A percentile compares a stretch with the other conserved stretches of the same genome.
These are phyloP conservation scores for Microascus cirrosus DNA, from an alignment of 2,329 filamentous ascomycete genomes.

Conservation along the genomic window DNA sequence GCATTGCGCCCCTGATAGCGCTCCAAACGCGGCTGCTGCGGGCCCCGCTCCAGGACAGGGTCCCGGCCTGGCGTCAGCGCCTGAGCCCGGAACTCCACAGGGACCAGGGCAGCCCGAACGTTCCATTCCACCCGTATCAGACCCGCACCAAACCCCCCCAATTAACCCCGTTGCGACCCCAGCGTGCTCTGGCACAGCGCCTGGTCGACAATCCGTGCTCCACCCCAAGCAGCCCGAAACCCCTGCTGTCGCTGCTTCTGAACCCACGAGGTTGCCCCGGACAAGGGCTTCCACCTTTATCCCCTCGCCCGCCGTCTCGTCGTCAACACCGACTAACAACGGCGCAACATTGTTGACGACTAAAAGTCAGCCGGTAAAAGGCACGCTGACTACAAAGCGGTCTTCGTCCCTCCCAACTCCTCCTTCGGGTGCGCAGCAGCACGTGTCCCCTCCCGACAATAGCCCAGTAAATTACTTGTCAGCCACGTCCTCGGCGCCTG, in stretches of 20 bases:
- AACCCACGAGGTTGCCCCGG: neutral
- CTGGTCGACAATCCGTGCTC: neutral
- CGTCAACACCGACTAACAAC: neutral
- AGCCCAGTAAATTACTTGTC: neutral
- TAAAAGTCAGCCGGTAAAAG: neutral
- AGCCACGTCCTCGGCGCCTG: neutral
- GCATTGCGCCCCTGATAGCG: neutral
- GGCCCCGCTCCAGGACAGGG: neutral
- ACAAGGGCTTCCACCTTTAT: constrained; percentile 3
- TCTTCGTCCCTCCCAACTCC: neutral
- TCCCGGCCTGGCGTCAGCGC: neutral
- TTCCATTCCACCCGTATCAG: constrained; percentile 1
- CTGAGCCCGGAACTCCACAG: neutral
- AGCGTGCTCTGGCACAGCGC: neutral
- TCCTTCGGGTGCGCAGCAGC: neutral
- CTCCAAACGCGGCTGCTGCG: neutral
- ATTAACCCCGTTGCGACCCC: neutral
- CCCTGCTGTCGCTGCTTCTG: neutral
- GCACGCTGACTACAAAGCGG: neutral
- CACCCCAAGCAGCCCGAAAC: neutral
- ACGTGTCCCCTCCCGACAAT: neutral
- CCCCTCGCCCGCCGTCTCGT: neutral
- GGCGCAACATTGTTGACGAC: neutral
- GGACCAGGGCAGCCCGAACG: neutral
- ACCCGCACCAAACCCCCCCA: constrained; percentile 3